A percentile compares a stretch with the other conserved stretches of the same genome.
These are phyloP conservation scores for Prunella vulgaris DNA, from an alignment of 257 asterid species.

Conservation along the genomic window DNA sequence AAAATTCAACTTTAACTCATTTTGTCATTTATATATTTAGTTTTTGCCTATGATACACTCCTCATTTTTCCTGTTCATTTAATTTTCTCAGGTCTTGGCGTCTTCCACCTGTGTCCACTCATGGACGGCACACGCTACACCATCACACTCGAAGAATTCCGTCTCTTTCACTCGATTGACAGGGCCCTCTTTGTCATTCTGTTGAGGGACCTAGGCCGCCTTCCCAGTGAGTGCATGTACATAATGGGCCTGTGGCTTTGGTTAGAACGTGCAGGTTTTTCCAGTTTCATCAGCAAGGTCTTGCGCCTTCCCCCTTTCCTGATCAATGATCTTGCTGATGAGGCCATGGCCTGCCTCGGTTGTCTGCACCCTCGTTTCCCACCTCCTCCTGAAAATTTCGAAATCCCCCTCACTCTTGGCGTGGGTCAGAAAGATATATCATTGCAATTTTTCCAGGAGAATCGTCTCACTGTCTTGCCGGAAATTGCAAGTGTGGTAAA, in stretches of 20 bases:
- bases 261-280: constrained; percentile 45
- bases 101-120: background rate
- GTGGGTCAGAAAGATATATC: constrained; percentile 37
- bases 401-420: constrained; percentile 46
- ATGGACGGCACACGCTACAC: constrained; percentile 28
- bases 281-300: constrained; percentile 26
- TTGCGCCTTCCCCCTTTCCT: constrained; percentile 35
- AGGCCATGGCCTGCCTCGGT: constrained; percentile 52
- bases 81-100: constrained; percentile 31
- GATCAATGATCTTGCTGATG: constrained; percentile 52
- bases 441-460: constrained; percentile 30
- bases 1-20: background rate
- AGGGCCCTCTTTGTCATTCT: constrained; percentile 49
- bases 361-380: constrained; percentile 27
- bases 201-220: constrained; percentile 37
- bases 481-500: constrained; percentile 32
- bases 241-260: constrained; percentile 64
- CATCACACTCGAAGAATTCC: constrained; percentile 33
- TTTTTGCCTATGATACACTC: background rate
- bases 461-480: constrained; percentile 9
- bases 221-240: constrained; percentile 46
- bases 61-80: background rate
- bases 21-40: background rate
- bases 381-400: constrained; percentile 20
- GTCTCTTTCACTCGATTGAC: constrained; percentile 44